Conservation (phyloP, 208 protist species). For the Leishmania mexicana region DNA sequence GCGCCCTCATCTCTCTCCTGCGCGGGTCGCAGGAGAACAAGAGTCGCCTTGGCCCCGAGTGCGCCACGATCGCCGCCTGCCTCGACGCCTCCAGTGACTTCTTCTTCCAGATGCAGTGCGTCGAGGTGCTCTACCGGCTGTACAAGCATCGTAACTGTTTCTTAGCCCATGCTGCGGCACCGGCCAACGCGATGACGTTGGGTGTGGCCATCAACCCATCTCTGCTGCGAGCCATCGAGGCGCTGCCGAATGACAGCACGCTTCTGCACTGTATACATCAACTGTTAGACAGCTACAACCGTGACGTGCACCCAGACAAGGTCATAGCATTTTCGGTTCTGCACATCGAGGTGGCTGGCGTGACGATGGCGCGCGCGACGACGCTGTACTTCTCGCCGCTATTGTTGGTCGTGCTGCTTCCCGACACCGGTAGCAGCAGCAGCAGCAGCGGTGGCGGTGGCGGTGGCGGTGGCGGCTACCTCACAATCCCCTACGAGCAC, state of each 20-base stretch:
- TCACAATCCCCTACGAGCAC: slow-evolving; percentile 88
- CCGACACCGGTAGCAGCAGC: slow-evolving; percentile 43
- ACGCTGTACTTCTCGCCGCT: slow-evolving; percentile 83
- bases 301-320: slow-evolving; percentile 35
- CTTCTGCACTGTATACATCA: slow-evolving; percentile 69
- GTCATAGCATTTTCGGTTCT: slow-evolving; percentile 60
- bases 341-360: slow-evolving; percentile 52
- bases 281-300: slow-evolving; percentile 74
- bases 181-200: neutral
- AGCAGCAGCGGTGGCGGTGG: slow-evolving; percentile 3
- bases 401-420: slow-evolving; percentile 71
- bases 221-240: slow-evolving; percentile 61
- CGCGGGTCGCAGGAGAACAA: slow-evolving; percentile 82
- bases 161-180: slow-evolving; percentile 32
- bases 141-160: slow-evolving; percentile 60
- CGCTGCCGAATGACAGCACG: slow-evolving; percentile 75
- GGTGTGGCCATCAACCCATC: slow-evolving; percentile 37
- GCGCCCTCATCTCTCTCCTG: slow-evolving; percentile 77
- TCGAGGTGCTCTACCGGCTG: slow-evolving; percentile 82
- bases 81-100: slow-evolving; percentile 67
- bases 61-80: slow-evolving; percentile 45
- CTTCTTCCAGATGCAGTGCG: slow-evolving; percentile 91
- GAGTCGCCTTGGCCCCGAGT: slow-evolving; percentile 58
- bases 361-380: slow-evolving; percentile 66
- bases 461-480: slow-evolving; percentile 51